Conservation (phyloP, 164 flowering plant genomes). For the Umbilicus rupestris region DNA sequence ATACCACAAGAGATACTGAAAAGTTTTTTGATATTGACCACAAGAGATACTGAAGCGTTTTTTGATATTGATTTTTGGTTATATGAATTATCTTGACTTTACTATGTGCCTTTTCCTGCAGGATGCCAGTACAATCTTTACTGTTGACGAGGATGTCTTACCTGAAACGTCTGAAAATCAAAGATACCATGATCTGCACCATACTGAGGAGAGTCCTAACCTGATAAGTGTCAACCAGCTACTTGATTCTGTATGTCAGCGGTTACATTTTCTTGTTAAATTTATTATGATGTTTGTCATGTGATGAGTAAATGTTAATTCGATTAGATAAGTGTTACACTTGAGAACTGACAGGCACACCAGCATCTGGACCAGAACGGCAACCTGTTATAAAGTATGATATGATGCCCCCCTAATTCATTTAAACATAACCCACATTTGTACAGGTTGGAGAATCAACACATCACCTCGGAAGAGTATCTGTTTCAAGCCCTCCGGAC, state of each 20-base stretch:
- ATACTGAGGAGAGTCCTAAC: conserved; percentile 41
- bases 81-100: neutral
- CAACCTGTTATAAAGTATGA: neutral
- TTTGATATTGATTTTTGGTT: neutral
- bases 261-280: conserved; percentile 3
- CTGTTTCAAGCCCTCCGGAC: conserved; percentile 44
- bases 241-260: conserved; percentile 58
- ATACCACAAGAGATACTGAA: neutral
- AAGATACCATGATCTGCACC: conserved; percentile 50
- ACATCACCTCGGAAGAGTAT: conserved; percentile 60
- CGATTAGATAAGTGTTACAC: neutral
- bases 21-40: neutral
- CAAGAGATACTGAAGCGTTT: neutral
- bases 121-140: conserved; percentile 28
- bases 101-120: conserved; percentile 18
- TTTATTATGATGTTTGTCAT: neutral
- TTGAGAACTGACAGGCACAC: neutral
- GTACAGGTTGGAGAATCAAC: conserved; percentile 80
- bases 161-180: conserved; percentile 52
- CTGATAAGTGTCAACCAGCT: conserved; percentile 71
- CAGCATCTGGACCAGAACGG: neutral
- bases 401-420: neutral
- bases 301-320: neutral
- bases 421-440: neutral
- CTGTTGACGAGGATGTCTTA: conserved; percentile 54